phyloP scores from a whole-genome alignment of 192 early-diverging fungal genomes.

The Irineochytrium annulatum region DNA sequence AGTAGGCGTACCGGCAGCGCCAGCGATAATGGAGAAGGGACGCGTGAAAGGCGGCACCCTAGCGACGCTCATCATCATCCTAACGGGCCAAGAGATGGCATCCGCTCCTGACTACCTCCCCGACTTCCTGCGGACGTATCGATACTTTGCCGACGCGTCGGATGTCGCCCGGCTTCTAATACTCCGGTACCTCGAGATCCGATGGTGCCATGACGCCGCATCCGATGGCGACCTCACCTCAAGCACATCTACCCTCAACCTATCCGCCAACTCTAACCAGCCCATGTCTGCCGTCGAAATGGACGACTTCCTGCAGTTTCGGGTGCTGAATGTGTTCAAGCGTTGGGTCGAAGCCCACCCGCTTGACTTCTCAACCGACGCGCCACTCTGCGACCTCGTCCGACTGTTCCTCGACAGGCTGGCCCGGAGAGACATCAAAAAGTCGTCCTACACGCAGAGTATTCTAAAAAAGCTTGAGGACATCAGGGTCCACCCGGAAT shows the following conservation, averaged over 20 bases:
- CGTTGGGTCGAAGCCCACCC: constrained; percentile 45
- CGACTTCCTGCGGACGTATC: constrained; percentile 63
- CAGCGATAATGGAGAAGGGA: constrained; percentile 3
- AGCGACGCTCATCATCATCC: too few relatives aligned
- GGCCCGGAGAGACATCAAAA: constrained; percentile 23
- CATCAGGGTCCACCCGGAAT: too few relatives aligned
- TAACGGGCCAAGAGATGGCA: too few relatives aligned
- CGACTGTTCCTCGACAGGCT: constrained; percentile 21
- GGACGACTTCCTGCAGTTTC: constrained; percentile 28
- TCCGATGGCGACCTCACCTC: not conserved
- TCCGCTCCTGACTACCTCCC: too few relatives aligned
- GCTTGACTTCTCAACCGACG: constrained; percentile 26
- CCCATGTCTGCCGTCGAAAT: constrained; percentile 13
- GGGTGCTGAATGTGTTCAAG: constrained; percentile 43
- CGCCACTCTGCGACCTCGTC: constrained; percentile 10
- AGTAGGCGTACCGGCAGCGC: not conserved
- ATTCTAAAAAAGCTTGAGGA: constrained; percentile 26
- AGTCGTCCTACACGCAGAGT: constrained; percentile 21
- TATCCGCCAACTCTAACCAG: too few relatives aligned
- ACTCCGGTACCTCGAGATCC: constrained; percentile 52
- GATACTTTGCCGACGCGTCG: constrained; percentile 58
- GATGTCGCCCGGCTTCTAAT: constrained; percentile 64
- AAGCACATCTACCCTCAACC: too few relatives aligned
- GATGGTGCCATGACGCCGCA: not conserved
- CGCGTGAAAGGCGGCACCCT: too few relatives aligned